phyloP scores from a whole-genome alignment of 1,284 basidiomycete genomes.

The Sphagnurus paluster region DNA sequence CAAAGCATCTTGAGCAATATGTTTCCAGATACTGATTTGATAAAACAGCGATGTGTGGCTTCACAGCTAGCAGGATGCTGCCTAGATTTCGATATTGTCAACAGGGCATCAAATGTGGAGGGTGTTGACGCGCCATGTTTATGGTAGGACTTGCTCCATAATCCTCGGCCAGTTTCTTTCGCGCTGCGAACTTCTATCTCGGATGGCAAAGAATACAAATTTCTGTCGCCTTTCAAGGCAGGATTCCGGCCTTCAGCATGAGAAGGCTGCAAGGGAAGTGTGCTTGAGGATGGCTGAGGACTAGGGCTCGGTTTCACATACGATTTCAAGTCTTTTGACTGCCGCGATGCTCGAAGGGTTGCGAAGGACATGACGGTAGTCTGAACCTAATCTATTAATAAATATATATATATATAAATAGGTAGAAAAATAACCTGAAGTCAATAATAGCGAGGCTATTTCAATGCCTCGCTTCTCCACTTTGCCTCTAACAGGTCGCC shows the following conservation, averaged over 20 bases:
- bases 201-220: conserved; percentile 22
- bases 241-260: conserved; percentile 12
- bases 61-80: conserved; percentile 50
- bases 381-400: not conserved
- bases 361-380: conserved; percentile 12
- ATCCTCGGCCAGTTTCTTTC: conserved; percentile 34
- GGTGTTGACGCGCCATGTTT: conserved; percentile 41
- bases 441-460: too few relatives aligned
- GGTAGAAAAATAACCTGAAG: too few relatives aligned
- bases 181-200: conserved; percentile 32
- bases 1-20: conserved; percentile 72
- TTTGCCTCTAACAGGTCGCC: too few relatives aligned
- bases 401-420: too few relatives aligned
- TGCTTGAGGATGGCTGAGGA: conserved; percentile 12
- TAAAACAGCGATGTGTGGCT: conserved; percentile 66
- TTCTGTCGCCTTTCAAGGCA: not conserved
- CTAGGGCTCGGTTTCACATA: conserved; percentile 19
- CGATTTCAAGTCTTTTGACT: conserved; percentile 20
- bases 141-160: conserved; percentile 36
- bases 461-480: too few relatives aligned
- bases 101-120: not conserved
- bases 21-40: conserved; percentile 60
- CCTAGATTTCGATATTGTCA: conserved; percentile 43
- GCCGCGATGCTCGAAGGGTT: conserved; percentile 15
- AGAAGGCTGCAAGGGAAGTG: conserved; percentile 17